These are phyloP conservation scores for Pisolithus sp. DNA, from an alignment of 768 basidiomycete species.

Conservation along the genomic window DNA sequence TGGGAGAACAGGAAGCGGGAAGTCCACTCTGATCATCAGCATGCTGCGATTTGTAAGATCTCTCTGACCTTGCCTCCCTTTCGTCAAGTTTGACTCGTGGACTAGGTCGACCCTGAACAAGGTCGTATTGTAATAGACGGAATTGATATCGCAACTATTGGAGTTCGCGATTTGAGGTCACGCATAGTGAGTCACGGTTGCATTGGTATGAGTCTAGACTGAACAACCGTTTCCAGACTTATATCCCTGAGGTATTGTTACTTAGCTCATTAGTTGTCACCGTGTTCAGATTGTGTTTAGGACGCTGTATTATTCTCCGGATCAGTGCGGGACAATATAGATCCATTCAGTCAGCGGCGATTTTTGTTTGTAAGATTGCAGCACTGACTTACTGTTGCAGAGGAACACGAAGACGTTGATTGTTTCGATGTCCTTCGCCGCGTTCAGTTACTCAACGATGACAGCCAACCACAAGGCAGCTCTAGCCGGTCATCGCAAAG, in stretches of 20 bases:
- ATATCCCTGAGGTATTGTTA: slow-evolving; percentile 51
- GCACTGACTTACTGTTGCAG: slow-evolving; percentile 24
- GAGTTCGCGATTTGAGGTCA: slow-evolving; percentile 76
- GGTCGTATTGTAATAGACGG: slow-evolving; percentile 83
- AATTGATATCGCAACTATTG: slow-evolving; percentile 81
- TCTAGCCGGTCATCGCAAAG: background rate
- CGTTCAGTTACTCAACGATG: background rate
- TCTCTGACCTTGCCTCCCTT: background rate
- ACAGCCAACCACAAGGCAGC: background rate
- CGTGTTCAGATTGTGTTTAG: slow-evolving; percentile 11
- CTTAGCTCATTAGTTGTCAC: background rate
- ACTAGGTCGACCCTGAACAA: slow-evolving; percentile 62
- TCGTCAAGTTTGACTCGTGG: background rate
- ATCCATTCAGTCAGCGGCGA: slow-evolving; percentile 48
- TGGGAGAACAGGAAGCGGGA: slow-evolving; percentile 79
- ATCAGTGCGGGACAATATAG: slow-evolving; percentile 67
- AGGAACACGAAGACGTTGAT: slow-evolving; percentile 72
- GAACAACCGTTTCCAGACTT: slow-evolving; percentile 45
- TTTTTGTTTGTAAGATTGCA: background rate
- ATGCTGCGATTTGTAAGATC: slow-evolving; percentile 68
- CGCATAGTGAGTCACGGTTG: slow-evolving; percentile 45
- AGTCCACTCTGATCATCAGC: slow-evolving; percentile 82
- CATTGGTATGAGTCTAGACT: slow-evolving; percentile 2
- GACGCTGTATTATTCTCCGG: slow-evolving; percentile 79
- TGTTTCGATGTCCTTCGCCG: slow-evolving; percentile 64